A percentile compares a stretch with the other conserved stretches of the same genome.
These are phyloP conservation scores for Arachnomyces sp. DNA, from an alignment of 2,329 filamentous ascomycete species.

Conservation along the genomic window DNA sequence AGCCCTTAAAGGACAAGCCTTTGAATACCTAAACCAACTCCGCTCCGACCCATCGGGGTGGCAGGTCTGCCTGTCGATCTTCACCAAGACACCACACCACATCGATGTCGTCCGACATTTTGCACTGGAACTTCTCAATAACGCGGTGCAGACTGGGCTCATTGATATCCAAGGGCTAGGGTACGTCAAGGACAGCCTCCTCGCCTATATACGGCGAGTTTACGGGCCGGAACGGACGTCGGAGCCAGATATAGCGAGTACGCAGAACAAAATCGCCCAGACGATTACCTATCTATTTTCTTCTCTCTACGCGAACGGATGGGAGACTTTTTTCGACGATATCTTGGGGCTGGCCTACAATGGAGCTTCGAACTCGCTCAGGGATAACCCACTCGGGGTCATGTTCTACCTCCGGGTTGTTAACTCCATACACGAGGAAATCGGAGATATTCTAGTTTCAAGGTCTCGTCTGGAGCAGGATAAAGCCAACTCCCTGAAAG, in stretches of 20 bases:
- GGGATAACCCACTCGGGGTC: constrained; percentile 66
- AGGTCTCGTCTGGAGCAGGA: constrained; percentile 71
- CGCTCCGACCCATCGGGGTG: constrained; percentile 76
- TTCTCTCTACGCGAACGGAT: constrained; percentile 72
- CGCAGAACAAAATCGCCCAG: constrained; percentile 97
- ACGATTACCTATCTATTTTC: constrained; percentile 92
- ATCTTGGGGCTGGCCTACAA: constrained; percentile 66
- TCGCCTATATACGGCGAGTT: constrained; percentile 68
- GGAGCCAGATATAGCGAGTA: constrained; percentile 59
- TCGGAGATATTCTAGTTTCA: constrained; percentile 81
- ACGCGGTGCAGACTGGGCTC: constrained; percentile 70
- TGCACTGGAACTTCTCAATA: constrained; percentile 87
- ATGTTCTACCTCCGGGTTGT: constrained; percentile 83
- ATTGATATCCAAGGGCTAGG: constrained; percentile 64
- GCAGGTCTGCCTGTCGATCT: constrained; percentile 81
- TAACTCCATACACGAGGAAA: constrained; percentile 89
- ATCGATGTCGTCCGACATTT: constrained; percentile 82
- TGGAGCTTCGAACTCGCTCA: constrained; percentile 46
- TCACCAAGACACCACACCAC: constrained; percentile 65
- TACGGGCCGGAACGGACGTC: constrained; percentile 54
- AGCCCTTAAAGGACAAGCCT: constrained; percentile 67
- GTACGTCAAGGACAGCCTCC: constrained; percentile 70
- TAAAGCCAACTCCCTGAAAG: constrained; percentile 82
- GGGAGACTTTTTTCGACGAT: constrained; percentile 87
- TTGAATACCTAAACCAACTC: constrained; percentile 57